Evolutionary conservation across 2,329 filamentous ascomycete genomes (phyloP), one percentile per base, ranked within the genome.

Genomic region (Exserohilum rostratum): DNA sequence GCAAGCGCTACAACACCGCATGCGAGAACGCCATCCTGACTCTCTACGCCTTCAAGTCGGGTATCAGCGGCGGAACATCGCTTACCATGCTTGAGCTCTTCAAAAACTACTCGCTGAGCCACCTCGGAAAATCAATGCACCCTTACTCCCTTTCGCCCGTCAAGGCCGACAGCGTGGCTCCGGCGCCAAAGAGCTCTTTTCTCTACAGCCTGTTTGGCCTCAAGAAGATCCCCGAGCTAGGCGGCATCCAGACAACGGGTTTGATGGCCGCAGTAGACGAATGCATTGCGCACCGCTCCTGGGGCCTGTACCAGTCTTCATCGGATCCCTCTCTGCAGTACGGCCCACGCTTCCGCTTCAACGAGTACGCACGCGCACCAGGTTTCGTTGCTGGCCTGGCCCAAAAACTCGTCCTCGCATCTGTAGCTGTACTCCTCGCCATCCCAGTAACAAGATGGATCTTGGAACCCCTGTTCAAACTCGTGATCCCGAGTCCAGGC

Each of bases 81-180:
- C 81, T 84, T 30, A 92, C 91, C 0, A 78, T 87, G 3, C 73
- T 97, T 12, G 82, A 78, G 29, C 68, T 84, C 7, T 78, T 85
- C 57, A 80, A 80, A 54, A 62, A 77, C 61, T 78, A 81, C 73
- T 63, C 69, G 62, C 70, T 82, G 6, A 69, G 67, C n/a, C 75
- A 85, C 29, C 62, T 87, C 4, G 69, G 71, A 15, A 78, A 79
- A 51, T 69, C 77, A 27, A 76, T 79, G 69, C 75, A 78, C 42
- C 83, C 82, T 15, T 86, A 80, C 73, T 77, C 79, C 2, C 74
- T 85, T 7, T 81, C 77, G 39, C 79, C 79, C 27, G 77, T 79
- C 39, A 67, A 75, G 61, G 74, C 74, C 59, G 70, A 74, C 47
- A 62, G 69, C 20, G 74, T 73, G 4, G 71, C 53, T 18, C 75